Conservation (phyloP, 768 basidiomycete genomes). For the Suillus lakei region DNA sequence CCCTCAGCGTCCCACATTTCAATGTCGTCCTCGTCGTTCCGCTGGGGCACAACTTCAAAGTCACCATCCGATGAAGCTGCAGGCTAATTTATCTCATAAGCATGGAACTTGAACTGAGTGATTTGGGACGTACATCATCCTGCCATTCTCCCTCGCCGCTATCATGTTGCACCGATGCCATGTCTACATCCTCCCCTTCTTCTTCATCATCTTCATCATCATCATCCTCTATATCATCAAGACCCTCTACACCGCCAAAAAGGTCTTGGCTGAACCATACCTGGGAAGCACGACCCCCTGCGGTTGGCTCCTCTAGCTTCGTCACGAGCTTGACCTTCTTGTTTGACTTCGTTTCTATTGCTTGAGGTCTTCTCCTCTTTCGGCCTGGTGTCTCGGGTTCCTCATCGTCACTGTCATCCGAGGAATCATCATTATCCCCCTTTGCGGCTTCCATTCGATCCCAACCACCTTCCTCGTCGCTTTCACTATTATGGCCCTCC, state of each 20-base stretch:
- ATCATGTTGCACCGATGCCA: conserved; percentile 34
- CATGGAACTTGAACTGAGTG: conserved; percentile 5
- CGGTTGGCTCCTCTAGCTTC: conserved; percentile 43
- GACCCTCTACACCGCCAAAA: conserved; percentile 68
- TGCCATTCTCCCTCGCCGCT: conserved; percentile 35
- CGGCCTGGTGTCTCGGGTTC: conserved; percentile 29
- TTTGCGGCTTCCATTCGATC: conserved; percentile 66
- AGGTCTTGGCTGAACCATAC: conserved; percentile 97
- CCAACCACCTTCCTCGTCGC: conserved; percentile 67
- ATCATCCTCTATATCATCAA: conserved; percentile 43
- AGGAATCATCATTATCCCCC: conserved; percentile 50
- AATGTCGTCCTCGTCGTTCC: conserved; percentile 56
- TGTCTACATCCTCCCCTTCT: conserved; percentile 25
- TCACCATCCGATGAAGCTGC: conserved; percentile 47
- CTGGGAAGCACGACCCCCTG: conserved; percentile 62
- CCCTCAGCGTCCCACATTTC: conserved; percentile 84
- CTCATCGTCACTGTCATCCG: conserved; percentile 55
- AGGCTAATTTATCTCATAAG: conserved; percentile 20
- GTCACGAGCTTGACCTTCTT: conserved; percentile 62
- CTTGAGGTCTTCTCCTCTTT: conserved; percentile 48
- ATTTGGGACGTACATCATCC: conserved; percentile 28
- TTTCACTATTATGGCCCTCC: conserved; percentile 42
- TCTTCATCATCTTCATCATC: conserved; percentile 36
- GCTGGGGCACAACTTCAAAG: conserved; percentile 76
- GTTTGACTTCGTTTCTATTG: conserved; percentile 26